Evolutionary conservation across 495 filamentous ascomycete species (phyloP).

Genomic region (Xylaria intraflava): DNA sequence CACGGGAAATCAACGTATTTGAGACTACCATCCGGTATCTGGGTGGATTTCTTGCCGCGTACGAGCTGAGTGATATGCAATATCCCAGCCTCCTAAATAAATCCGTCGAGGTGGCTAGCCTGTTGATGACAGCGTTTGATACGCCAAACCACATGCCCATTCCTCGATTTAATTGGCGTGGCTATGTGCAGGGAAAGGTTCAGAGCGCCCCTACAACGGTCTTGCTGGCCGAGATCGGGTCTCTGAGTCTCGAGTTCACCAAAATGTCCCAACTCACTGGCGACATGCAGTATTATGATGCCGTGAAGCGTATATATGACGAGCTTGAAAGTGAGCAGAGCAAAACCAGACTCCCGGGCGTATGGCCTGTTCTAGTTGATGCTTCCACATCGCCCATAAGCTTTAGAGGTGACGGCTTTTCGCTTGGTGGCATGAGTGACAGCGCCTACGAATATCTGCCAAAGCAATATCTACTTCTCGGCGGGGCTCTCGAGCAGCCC

Average conservation of each 20-base stretch:
- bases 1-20: conserved; percentile 56
- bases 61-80: conserved; percentile 60
- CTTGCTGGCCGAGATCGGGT: conserved; percentile 59
- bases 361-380: conserved; percentile 72
- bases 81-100: conserved; percentile 59
- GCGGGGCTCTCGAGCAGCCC: conserved; percentile 68
- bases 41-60: conserved; percentile 68
- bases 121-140: conserved; percentile 78
- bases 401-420: conserved; percentile 40
- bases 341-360: conserved; percentile 61
- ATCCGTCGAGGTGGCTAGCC: conserved; percentile 67
- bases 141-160: conserved; percentile 85
- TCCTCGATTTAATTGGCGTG: conserved; percentile 63
- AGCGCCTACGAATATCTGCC: conserved; percentile 83
- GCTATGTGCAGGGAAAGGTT: conserved; percentile 23
- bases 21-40: conserved; percentile 75
- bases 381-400: conserved; percentile 52
- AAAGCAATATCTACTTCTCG: conserved; percentile 61
- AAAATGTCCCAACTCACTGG: conserved; percentile 75
- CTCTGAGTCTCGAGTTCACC: conserved; percentile 76
- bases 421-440: conserved; percentile 71
- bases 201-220: conserved; percentile 40
- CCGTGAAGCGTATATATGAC: conserved; percentile 72
- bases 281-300: conserved; percentile 79
- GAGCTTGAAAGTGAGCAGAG: conserved; percentile 61